phyloP scores from a whole-genome alignment of 768 basidiomycete species.

The Coprinellus micaceus region DNA sequence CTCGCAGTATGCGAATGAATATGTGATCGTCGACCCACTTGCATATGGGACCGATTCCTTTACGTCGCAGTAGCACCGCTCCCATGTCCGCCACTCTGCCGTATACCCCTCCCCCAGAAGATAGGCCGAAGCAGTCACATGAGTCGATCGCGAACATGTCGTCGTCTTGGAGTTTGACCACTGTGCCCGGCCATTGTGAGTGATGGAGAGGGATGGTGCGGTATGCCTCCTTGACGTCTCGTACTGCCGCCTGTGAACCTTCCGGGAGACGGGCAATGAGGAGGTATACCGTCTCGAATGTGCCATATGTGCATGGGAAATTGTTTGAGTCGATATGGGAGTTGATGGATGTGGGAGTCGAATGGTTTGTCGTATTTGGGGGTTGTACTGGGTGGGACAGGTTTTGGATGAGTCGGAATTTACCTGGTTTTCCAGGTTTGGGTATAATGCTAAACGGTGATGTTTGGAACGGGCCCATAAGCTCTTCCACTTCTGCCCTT shows the following conservation, averaged over 20 bases:
- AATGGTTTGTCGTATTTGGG: not conserved
- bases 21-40: constrained; percentile 33
- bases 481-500: constrained; percentile 16
- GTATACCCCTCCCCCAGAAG: constrained; percentile 21
- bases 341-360: constrained; percentile 28
- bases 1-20: constrained; percentile 23
- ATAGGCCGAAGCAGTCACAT: constrained; percentile 24
- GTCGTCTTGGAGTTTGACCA: constrained; percentile 20
- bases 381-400: constrained; percentile 32
- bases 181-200: constrained; percentile 35
- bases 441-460: constrained; percentile 35
- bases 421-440: constrained; percentile 29
- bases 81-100: constrained; percentile 25
- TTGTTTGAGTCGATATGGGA: constrained; percentile 23
- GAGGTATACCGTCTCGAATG: constrained; percentile 29
- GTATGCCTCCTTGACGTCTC: constrained; percentile 41
- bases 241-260: constrained; percentile 31
- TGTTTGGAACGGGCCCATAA: constrained; percentile 37
- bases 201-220: constrained; percentile 28
- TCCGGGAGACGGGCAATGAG: constrained; percentile 31
- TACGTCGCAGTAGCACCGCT: constrained; percentile 15
- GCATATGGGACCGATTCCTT: constrained; percentile 25
- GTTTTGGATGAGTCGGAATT: constrained; percentile 35
- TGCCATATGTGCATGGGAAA: constrained; percentile 44
- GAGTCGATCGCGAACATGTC: constrained; percentile 26